Base-by-base conservation (phyloP, 805 yeast genomes). In the Wilhelminamyces savonicus region DNA sequence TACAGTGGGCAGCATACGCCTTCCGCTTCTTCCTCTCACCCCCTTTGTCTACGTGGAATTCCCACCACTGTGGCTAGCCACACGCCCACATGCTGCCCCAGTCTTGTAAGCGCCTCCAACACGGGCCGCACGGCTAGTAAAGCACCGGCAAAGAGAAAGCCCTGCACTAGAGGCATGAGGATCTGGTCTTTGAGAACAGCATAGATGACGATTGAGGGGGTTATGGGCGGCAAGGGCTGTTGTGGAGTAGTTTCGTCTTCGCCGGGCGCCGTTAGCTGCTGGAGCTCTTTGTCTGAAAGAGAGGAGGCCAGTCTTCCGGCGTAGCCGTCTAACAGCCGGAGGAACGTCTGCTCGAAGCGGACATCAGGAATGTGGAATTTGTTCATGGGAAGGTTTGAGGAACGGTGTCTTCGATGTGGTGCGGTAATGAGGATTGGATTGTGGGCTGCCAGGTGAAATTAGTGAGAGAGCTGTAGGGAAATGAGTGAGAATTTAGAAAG, bases 311-410 rank as follows among this genome's bases (percentile, higher is more conserved):
- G 29, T 26, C 29, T 37, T 14, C 43, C 50, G 13, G 66, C 64
- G 32, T 62, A 59, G 8, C 35, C 33, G 21, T 46, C 35, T 18
- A 64, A 48, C 16, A 47, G 50, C 29, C 44, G 50, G 38, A 62
- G 50, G 48, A 81, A 81, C 3, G 82, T 59, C 32, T 76, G 69
- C 43, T 78, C 84, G 43, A 78, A 80, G 26, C 90, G 60, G 15
- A 81, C 54, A 42, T 82, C 90, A 1, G 88, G 88, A 3, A 68
- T 39, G 24, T 14, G 17, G 16, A 15, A 12, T 8, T 25, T 15
- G 10, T 12, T 27, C 13, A 19, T 20, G 20, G 13, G 23, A 10
- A 4, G 8, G 23, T 28, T 21, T 18, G 24, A 18, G 13, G 25
- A 16, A 23, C 14, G 12, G 21, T 24, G 7, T 11, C 11, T 12